A percentile compares a stretch with the other conserved stretches of the same genome.
Evolutionary conservation across 305 asterid genomes (phyloP).

Genomic region (Fraxinus greggii): DNA sequence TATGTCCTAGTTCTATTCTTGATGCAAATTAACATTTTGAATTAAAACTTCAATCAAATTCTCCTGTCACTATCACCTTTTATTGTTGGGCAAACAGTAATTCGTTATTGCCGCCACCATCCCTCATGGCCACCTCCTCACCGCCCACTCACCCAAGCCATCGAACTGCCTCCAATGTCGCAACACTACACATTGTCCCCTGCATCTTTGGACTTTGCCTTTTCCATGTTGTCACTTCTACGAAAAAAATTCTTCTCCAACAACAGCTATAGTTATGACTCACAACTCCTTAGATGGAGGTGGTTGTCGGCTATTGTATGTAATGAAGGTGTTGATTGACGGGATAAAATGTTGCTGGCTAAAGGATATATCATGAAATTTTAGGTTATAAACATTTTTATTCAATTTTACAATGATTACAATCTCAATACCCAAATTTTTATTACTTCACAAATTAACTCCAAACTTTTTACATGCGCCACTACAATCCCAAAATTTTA

Average conservation of each 20-base stretch:
- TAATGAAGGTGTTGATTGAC: neutral
- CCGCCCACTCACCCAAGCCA: neutral
- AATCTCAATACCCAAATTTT: no score
- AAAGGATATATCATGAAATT: no score
- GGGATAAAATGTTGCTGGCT: neutral
- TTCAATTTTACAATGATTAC: no score
- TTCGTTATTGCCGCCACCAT: neutral
- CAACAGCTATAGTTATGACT: neutral
- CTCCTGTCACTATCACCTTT: neutral
- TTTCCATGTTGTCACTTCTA: neutral
- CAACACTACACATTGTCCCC: neutral
- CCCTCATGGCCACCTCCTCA: neutral
- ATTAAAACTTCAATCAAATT: neutral
- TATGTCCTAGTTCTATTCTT: no score
- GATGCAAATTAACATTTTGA: no score
- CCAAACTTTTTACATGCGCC: no score
- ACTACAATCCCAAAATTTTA: no score
- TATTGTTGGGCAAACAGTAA: neutral
- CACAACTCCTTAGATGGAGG: neutral
- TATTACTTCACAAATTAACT: no score
- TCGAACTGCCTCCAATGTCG: neutral
- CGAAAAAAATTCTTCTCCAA: neutral
- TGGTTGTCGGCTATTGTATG: neutral
- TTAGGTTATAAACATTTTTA: neutral
- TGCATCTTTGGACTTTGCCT: neutral